Conservation (phyloP, 1,284 basidiomycete species). For the Amylostereum chailletii region DNA sequence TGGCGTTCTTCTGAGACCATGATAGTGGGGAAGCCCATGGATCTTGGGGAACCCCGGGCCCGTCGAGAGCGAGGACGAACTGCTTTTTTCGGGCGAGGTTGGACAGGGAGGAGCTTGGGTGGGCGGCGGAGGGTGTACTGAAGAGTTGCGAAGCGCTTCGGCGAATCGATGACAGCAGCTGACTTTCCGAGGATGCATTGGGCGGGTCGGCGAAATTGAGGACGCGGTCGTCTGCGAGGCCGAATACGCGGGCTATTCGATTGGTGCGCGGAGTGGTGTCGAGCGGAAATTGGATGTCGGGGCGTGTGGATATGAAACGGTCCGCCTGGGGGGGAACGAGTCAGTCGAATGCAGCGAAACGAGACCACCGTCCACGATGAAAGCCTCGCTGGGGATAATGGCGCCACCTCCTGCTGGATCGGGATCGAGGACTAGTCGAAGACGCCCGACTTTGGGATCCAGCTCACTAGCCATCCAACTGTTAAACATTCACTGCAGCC, state of each 20-base stretch:
- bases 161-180: slow-evolving; percentile 26
- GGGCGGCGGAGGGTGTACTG: slow-evolving; percentile 19
- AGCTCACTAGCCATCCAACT: background rate
- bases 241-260: slow-evolving; percentile 38
- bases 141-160: slow-evolving; percentile 32
- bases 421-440: too few relatives aligned
- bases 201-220: slow-evolving; percentile 28
- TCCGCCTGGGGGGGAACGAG: slow-evolving; percentile 26
- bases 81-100: slow-evolving; percentile 35
- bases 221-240: slow-evolving; percentile 35
- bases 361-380: slow-evolving; percentile 18
- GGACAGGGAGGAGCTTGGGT: slow-evolving; percentile 31
- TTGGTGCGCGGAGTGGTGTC: slow-evolving; percentile 38
- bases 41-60: slow-evolving; percentile 37
- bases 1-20: slow-evolving; percentile 35
- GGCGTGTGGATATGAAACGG: slow-evolving; percentile 34
- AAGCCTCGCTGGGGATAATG: slow-evolving; percentile 7
- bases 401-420: background rate
- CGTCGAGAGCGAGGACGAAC: slow-evolving; percentile 40
- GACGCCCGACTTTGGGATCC: background rate
- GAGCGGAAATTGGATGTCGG: slow-evolving; percentile 29
- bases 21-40: slow-evolving; percentile 37
- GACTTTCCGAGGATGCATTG: slow-evolving; percentile 18
- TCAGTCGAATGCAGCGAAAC: background rate
- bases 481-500: background rate